Base-by-base conservation (phyloP, 176 grass and related monocot genomes). In the Bothriochloa decipiens region DNA sequence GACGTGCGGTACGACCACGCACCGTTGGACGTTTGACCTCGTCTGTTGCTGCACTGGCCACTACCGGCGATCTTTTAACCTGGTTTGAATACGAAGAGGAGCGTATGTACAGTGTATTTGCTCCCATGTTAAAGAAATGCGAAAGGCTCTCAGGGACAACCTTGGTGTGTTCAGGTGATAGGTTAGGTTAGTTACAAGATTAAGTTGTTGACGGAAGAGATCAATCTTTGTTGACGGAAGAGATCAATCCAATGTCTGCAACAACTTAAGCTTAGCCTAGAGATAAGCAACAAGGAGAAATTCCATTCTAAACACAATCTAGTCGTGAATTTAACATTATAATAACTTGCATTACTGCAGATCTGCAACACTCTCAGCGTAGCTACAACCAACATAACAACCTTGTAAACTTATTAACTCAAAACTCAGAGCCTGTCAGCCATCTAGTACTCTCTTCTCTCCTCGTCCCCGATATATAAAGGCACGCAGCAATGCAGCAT, bases 391-490 rank as follows among this genome's bases (percentile, higher is more conserved):
- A 14, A 26, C 29, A 32, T 32, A 32, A 36, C 40, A 45, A 43
- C 42, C 42, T 23, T 11, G 22, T 45, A 49, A 49, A 74, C 11
- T 18, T 11, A 14, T 37, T 55, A 36, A 72, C 6, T 60, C 55
- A 60, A 22, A 7, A 7, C 55, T 60, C 45, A 47, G 3, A 47
- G 47, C 20, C n/a, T 11, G n/a, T 26, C 61, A 63, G 61, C 42
- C 60, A 39, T 22, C n/a, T 4, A 3, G 17, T 33, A 23, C 46
- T 11, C 53, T n/a, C 16, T 8, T 12, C 18, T 79, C 58, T 58
- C 61, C 40, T 40, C 4, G 6, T 40, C 37, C 45, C 66, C n/a
- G 22, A 43, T 39, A 28, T 77, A 86, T 90, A 87, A 74, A 83
- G 20, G 8, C 29, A 3, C 39, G 6, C 40, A 22, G 5, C 28